Evolutionary conservation across 306 rosid species (phyloP), one percentile per base, ranked within the genome.

Genomic region (Quercus wislizeni): DNA sequence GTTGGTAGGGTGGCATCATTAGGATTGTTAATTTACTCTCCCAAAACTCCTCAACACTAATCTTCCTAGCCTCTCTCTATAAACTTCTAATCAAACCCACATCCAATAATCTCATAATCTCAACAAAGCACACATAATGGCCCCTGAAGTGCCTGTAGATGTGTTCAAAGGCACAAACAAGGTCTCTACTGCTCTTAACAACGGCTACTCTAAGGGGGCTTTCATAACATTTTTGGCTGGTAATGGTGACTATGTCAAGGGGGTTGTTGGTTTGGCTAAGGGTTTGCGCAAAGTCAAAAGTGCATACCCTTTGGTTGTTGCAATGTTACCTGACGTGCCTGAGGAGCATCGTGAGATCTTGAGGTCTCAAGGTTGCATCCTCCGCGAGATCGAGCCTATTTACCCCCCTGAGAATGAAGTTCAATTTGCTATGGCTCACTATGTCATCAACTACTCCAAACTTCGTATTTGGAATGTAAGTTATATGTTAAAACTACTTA

Each of bases 371-470:
- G 92, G 91, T 0, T 88, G 92, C 19, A 78, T 90, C 59, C 73
- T 88, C 13, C 86, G 57, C 2, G 88, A 90, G 85, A 90, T 90
- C 67, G 88, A 81, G 27, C 94, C 94, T 1, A 80, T 90, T 31
- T 85, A 81, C 72, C 92, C 94, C 43, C 94, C 94, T 3, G 64
- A 82, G 25, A 83, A 82, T 14, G 89, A 90, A 55, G 72, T 76
- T 13, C 81, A 87, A 81, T 90, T 86, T 73, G 94, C 94, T 3
- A 87, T 90, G 94, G 87, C 92, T 1, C 87, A 88, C 74, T 90
- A 86, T 52, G 91, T 90, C 72, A 87, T 88, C 87, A 90, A 88
- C 91, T 88, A 90, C 84, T 90, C 94, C 74, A 90, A 90, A 75
- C 94, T 90, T 28, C 91, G 88, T 20, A 88, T 88, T 69, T 90